A percentile compares a stretch with the other conserved stretches of the same genome.
Evolutionary conservation across 164 flowering plant species (phyloP).

Genomic region (Liquidambar formosana): DNA sequence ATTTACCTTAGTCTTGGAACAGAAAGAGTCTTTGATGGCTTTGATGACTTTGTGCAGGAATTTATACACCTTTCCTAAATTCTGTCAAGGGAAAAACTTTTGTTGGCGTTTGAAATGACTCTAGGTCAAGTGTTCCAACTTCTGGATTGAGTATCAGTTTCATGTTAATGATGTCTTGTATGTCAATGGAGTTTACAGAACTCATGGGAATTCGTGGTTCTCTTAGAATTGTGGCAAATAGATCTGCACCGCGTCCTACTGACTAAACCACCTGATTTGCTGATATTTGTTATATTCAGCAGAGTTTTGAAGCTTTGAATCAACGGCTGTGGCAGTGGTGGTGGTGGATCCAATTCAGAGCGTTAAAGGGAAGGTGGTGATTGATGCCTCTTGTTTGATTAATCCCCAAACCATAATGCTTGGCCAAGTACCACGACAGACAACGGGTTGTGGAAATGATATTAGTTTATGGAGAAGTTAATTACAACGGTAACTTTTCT

Average conservation of each 20-base stretch:
- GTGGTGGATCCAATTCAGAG: conserved; percentile 93
- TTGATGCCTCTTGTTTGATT: conserved; percentile 92
- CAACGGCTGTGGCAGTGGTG: conserved; percentile 90
- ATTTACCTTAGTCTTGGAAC: background rate
- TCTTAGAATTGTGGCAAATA: background rate
- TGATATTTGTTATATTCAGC: conserved; percentile 21
- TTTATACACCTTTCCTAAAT: background rate
- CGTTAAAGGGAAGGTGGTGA: conserved; percentile 96
- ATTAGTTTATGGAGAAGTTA: too few relatives aligned
- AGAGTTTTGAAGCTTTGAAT: conserved; percentile 95
- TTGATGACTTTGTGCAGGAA: too few relatives aligned
- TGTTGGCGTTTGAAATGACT: background rate
- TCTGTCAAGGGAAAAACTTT: background rate
- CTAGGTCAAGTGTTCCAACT: too few relatives aligned
- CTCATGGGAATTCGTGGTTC: background rate
- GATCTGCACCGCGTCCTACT: background rate
- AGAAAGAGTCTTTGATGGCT: too few relatives aligned
- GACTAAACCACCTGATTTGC: background rate
- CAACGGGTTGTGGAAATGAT: too few relatives aligned
- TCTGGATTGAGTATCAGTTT: too few relatives aligned
- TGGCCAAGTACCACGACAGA: conserved; percentile 97
- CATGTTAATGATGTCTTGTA: too few relatives aligned
- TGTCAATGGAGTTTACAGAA: background rate
- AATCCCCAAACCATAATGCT: conserved; percentile 96
- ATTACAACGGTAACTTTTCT: too few relatives aligned